Evolutionary conservation across 305 asterid species (phyloP).

Genomic region (Fraxinus dipetala): DNA sequence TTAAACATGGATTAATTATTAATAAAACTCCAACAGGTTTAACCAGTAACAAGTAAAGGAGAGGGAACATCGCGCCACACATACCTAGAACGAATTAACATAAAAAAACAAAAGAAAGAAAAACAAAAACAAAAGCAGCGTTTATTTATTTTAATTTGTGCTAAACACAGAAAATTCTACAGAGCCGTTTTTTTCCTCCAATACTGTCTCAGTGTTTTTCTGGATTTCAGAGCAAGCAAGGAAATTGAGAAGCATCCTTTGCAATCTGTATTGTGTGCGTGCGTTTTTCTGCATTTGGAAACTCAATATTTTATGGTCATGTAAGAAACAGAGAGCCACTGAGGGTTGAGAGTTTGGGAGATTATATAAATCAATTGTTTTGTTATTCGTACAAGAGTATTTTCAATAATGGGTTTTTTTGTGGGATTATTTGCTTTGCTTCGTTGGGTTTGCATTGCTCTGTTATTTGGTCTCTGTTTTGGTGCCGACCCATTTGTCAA

Average conservation of each 20-base stretch:
- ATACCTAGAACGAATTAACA: neutral
- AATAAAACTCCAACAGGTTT: constrained; percentile 15
- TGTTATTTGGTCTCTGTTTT: constrained; percentile 42
- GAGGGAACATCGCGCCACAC: constrained; percentile 38
- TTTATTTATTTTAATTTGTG: neutral
- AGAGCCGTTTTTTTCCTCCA: neutral
- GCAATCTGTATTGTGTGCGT: neutral
- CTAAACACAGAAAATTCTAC: neutral
- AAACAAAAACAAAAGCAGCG: constrained; percentile 12
- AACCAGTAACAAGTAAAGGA: constrained; percentile 32
- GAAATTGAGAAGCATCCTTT: constrained; percentile 15
- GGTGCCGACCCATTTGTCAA: constrained; percentile 63
- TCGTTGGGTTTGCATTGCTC: constrained; percentile 34
- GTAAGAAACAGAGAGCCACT: constrained; percentile 1
- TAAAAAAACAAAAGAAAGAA: neutral
- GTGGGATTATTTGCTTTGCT: constrained; percentile 30
- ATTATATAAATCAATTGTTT: neutral
- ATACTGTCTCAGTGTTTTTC: neutral
- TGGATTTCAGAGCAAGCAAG: neutral
- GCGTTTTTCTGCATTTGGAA: constrained; percentile 4
- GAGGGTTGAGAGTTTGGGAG: constrained; percentile 15
- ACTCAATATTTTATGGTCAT: neutral
- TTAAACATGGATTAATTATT: neutral
- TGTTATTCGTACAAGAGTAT: neutral
- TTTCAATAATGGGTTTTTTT: constrained; percentile 10